Percentiles rank a stretch among this genome's conserved stretches.
Conservation (phyloP, 768 basidiomycete genomes). For the Tylopilus vinaceipallidus region DNA sequence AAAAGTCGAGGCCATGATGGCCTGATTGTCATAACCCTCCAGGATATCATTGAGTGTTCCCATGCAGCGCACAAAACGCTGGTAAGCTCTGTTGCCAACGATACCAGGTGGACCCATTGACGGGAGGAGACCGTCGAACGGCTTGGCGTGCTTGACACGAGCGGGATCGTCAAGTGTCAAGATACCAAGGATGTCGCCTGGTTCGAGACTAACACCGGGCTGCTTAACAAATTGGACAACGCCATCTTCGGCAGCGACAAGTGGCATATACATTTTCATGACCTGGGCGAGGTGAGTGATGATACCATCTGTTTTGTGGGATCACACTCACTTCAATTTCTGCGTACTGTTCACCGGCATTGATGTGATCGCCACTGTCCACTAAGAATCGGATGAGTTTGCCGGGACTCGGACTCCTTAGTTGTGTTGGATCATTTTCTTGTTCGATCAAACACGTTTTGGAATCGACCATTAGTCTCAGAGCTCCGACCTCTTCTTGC, state of each 20-base stretch:
- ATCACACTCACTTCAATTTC: constrained; percentile 81
- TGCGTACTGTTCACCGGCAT: constrained; percentile 95
- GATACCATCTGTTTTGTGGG: background rate
- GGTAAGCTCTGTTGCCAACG: constrained; percentile 86
- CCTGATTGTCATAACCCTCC: constrained; percentile 95
- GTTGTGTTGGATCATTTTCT: constrained; percentile 98
- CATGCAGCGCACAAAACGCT: constrained; percentile 72
- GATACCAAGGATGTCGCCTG: constrained; percentile 97
- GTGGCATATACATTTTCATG: constrained; percentile 99
- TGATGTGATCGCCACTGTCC: constrained; percentile 96
- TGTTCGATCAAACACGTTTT: constrained; percentile 99
- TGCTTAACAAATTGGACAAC: constrained; percentile 96
- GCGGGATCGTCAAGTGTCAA: constrained; percentile 93
- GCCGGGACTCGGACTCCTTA: constrained; percentile 93
- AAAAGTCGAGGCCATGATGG: constrained; percentile 80
- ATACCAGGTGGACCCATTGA: constrained; percentile 83
- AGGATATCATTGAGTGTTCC: constrained; percentile 86
- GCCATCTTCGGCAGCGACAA: constrained; percentile 92
- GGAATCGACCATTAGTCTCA: constrained; percentile 90
- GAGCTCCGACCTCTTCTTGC: constrained; percentile 95
- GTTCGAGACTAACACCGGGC: constrained; percentile 93
- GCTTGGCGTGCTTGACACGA: constrained; percentile 97
- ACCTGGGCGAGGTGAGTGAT: constrained; percentile 45
- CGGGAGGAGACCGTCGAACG: constrained; percentile 93
- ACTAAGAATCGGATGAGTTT: constrained; percentile 94